A percentile compares a stretch with the other conserved stretches of the same genome.
Conservation (phyloP, 257 asterid genomes). For the Eustoma russellianum region DNA sequence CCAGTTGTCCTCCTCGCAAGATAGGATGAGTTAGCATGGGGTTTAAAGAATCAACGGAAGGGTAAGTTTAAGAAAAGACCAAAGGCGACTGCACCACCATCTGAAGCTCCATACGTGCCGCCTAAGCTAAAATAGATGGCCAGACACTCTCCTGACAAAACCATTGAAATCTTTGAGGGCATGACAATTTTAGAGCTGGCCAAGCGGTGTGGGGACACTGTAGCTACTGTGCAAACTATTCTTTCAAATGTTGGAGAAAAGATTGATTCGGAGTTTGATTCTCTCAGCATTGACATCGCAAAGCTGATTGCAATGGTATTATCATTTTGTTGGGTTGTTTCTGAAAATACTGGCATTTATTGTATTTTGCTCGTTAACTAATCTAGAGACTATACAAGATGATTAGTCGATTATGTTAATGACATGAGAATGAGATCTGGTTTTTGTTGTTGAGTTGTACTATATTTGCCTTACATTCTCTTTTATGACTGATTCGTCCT, state of each 20-base stretch:
- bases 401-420: neutral
- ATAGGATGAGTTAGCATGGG: constrained; percentile 33
- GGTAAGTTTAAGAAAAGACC: constrained; percentile 81
- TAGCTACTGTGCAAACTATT: constrained; percentile 52
- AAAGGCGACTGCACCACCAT: constrained; percentile 40
- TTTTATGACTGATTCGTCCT: neutral
- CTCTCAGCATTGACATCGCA: constrained; percentile 69
- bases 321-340: neutral
- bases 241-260: constrained; percentile 80
- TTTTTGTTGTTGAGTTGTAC: neutral
- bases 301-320: constrained; percentile 92
- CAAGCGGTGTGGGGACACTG: constrained; percentile 70
- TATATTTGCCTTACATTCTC: neutral
- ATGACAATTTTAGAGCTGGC: constrained; percentile 75
- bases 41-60: constrained; percentile 31
- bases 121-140: constrained; percentile 45
- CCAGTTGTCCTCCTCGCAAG: constrained; percentile 38
- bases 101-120: constrained; percentile 72
- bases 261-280: constrained; percentile 76
- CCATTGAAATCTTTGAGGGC: constrained; percentile 87
- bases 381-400: neutral
- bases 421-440: neutral
- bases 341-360: neutral
- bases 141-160: constrained; percentile 49
- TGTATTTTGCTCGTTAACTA: neutral